Percentiles rank a stretch among this genome's conserved stretches.
These are phyloP conservation scores for Nectriaceae sp. DNA, from an alignment of 2,329 filamentous ascomycete species.

Conservation along the genomic window DNA sequence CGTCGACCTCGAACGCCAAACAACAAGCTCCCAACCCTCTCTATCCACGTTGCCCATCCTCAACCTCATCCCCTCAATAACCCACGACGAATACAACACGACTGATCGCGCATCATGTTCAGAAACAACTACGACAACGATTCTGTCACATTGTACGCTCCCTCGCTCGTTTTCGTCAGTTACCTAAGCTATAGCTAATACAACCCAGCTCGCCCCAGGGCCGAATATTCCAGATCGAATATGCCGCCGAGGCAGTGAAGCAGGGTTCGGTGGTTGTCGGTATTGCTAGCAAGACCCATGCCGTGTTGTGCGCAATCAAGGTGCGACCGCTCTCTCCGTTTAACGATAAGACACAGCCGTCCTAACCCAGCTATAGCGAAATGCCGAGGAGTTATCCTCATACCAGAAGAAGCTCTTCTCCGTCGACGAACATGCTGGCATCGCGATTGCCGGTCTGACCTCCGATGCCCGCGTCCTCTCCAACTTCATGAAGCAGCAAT, in stretches of 20 bases:
- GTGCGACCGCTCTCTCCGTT: constrained; percentile 47
- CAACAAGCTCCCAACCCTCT: constrained; percentile 21
- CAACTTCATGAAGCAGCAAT: constrained; percentile 99
- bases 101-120: constrained; percentile 68
- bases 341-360: constrained; percentile 7
- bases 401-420: constrained; percentile 99
- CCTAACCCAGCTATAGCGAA: constrained; percentile 63
- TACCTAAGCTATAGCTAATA: constrained; percentile 27
- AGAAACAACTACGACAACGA: constrained; percentile 99
- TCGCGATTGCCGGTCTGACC: constrained; percentile 94
- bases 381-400: constrained; percentile 97
- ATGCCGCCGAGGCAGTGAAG: constrained; percentile 98
- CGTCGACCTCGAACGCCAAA: constrained; percentile 19
- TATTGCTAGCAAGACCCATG: constrained; percentile 96
- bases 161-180: constrained; percentile 9
- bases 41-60: constrained; percentile 15
- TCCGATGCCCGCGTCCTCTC: constrained; percentile 98
- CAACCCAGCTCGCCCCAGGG: constrained; percentile 86
- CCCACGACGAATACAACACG: neutral
- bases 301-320: constrained; percentile 95
- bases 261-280: constrained; percentile 98
- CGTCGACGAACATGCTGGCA: constrained; percentile 92
- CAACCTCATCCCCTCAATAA: constrained; percentile 14
- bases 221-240: constrained; percentile 99
- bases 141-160: constrained; percentile 92